Evolutionary conservation across 768 basidiomycete species (phyloP), one percentile per base, ranked within the genome.

Genomic region (Hericium rajendrae): DNA sequence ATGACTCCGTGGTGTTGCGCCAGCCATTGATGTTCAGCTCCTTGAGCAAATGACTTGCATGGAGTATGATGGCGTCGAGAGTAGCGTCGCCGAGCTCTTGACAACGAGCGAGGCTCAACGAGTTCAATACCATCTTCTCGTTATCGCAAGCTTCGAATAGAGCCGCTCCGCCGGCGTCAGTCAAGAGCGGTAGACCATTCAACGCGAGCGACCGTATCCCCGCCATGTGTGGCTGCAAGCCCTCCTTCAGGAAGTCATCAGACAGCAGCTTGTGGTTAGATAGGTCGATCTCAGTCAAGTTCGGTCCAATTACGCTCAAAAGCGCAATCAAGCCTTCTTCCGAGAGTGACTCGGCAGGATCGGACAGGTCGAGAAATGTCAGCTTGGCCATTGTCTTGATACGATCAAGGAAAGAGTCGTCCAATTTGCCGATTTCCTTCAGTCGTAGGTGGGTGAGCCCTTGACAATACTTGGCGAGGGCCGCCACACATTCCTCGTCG

Each of bases 21-120:
- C 88, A 84, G 2, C 88, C 85, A 54, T 93, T 91, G 65, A 98
- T 78, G 60, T 79, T 79, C 24, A 98, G 75, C 24, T 74, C 68
- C 55, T 76, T 72, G 13, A 98, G 71, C 11, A 72, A 69, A 9
- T 57, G 49, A 1, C 85, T 85, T 6, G 88, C 91, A 66, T 92
- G 89, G 13, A 69, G 65, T 24, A 95, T 67, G 38, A 92, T 63
- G 2, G 60, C 59, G 8, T 68, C 65, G 16, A 92, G 75, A 0
- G 81, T 59, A 32, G 38, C 38, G 2, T 51, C 15, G 49, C 60
- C 62, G 16, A 63, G 53, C 8, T 56, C 32, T 6, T 48, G 53
- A 18, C 53, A 52, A 53, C 62, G 62, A 11, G 60, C 51, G 10
- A 63, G 41, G 40, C 60, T 61, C 12, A 63, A 76, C 10, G 74